phyloP scores from a whole-genome alignment of 1,139 yeast species.

The Nakaseomyces bracarensis region DNA sequence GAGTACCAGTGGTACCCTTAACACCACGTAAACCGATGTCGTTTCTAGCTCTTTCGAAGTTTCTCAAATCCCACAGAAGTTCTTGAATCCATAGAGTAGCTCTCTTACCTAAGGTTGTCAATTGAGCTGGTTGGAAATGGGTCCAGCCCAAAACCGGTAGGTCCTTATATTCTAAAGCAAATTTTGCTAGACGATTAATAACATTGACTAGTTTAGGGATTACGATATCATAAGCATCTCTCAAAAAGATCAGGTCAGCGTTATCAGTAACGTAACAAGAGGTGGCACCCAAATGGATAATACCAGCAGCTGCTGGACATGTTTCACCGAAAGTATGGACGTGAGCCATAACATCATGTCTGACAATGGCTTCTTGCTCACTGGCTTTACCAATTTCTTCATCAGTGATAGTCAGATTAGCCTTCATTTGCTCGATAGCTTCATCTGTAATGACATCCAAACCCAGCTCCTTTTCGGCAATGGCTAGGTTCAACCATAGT shows the following conservation, averaged over 20 bases:
- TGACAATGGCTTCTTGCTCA: conserved; percentile 91
- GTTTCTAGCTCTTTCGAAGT: conserved; percentile 90
- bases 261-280: conserved; percentile 97
- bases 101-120: conserved; percentile 97
- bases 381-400: conserved; percentile 86
- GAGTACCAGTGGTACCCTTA: conserved; percentile 99
- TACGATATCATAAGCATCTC: conserved; percentile 89
- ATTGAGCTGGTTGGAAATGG: conserved; percentile 98
- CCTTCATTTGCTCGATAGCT: conserved; percentile 79
- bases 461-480: conserved; percentile 91
- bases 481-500: conserved; percentile 91
- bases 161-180: conserved; percentile 88
- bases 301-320: conserved; percentile 95
- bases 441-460: conserved; percentile 76
- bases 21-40: conserved; percentile 97
- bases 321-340: conserved; percentile 90
- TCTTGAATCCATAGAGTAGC: conserved; percentile 98
- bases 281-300: conserved; percentile 96
- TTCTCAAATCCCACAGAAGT: conserved; percentile 94
- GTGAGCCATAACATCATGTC: conserved; percentile 99
- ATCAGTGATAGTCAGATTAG: conserved; percentile 75
- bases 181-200: conserved; percentile 77
- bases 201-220: conserved; percentile 95
- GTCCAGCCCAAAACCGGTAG: conserved; percentile 98
- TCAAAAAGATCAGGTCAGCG: conserved; percentile 90